Base-by-base conservation (phyloP, 192 early-diverging fungal genomes). In the Coemansia sp. region DNA sequence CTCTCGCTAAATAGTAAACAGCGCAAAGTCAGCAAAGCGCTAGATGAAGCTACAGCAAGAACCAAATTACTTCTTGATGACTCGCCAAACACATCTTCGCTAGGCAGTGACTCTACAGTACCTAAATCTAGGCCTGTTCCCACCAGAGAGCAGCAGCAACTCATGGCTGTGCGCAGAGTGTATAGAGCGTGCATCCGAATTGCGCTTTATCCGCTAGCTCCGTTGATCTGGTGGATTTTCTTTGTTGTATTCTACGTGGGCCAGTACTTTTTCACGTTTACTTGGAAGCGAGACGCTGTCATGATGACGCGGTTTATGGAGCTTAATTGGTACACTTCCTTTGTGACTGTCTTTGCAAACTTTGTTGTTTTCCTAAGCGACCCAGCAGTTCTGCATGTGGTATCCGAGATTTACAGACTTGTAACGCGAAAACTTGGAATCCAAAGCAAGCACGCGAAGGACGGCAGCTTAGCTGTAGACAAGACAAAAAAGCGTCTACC, bases 131-230 rank as follows among this genome's bases (percentile, higher is more conserved):
- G 19, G 39, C 19, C 55, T 1, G 39, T 75, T 12, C 37, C 67
- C n/a, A 18, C 29, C 14, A 62, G 62, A 39, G 73, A 75, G 4
- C 22, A 49, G 26, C 54, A 59, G 6, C 73, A 66, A 24, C 64
- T 75, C 11, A 45, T 54, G 43, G 61, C 68, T n/a, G 64, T 69
- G 23, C 68, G 61, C 57, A 66, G 38, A 22, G 68, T 76, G 38
- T 67, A 76, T 53, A 43, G 53, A 12, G 68, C 74, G 12, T 66
- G 64, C 22, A 76, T 76, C 14, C 68, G 74, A n/a, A 76, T 76
- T 47, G 74, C 74, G 3, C 54, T 71, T 3, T 76, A 76, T 54
- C 68, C 74, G 1, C 41, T 71, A 43, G 64, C 61, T 8, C 74
- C 69, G 26, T 1, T 77, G 1, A 18, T 48, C 16, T 71, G 69